Evolutionary conservation across 441 rosid species (phyloP), one percentile per base, ranked within the genome.

Genomic region (Manihot esculenta): DNA sequence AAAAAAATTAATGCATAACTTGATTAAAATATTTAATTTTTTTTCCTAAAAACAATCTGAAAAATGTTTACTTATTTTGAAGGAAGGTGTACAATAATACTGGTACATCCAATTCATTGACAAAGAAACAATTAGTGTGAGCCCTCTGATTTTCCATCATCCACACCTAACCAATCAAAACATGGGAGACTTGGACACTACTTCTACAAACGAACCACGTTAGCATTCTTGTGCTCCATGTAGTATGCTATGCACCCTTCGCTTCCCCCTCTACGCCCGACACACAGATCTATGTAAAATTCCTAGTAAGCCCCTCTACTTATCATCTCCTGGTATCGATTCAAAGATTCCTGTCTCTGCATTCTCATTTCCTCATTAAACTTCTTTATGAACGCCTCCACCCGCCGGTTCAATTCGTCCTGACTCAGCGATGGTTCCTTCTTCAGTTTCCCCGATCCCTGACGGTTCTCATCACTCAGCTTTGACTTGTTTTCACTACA

Each of bases 391-490:
- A 92, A 92, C 64, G 85, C 93, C 27, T 92, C 98, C 0, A 86
- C 98, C 63, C 95, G 77, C 49, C 86, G 81, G 74, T 90, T 90
- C 87, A 92, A 81, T 84, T 92, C 98, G 17, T 92, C 98, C 80
- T 90, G 96, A 76, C 93, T 76, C 82, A 77, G 72, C 10, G 98
- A 90, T 65, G 95, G 82, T 42, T 92, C 97, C 61, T 79, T 83
- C 71, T 74, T 84, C 72, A 84, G 68, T 76, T 82, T 86, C 79
- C 74, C 77, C 33, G 84, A 71, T 5, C 66, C 73, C 64, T 84
- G 82, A 64, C 71, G 66, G 13, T 47, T 68, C 33, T 7, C 33
- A 30, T 4, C 11, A 33, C 38, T 48, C 35, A 68, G 73, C 57
- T 68, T 23, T 73, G 68, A 47, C 54, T 66, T 76, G 47, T 78